A percentile compares a stretch with the other conserved stretches of the same genome.
Evolutionary conservation across 192 early-diverging fungal species (phyloP).

Genomic region (Coemansia sp.): DNA sequence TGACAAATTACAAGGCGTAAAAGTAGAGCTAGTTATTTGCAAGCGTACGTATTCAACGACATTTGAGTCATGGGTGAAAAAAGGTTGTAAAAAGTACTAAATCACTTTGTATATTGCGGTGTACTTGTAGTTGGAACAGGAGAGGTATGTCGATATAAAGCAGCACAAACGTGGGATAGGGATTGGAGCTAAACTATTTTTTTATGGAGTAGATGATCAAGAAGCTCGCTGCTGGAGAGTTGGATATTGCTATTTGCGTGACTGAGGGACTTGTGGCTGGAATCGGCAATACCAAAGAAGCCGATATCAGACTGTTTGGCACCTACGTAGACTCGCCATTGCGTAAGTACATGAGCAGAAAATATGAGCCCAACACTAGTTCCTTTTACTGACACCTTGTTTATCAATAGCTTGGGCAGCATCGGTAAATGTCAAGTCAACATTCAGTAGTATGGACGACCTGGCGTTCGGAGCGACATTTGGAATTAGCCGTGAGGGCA

Average conservation of each 20-base stretch:
- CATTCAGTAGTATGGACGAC: constrained; percentile 45
- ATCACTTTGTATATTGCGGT: neutral
- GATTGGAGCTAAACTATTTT: neutral
- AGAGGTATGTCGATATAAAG: constrained; percentile 31
- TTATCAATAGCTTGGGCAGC: constrained; percentile 67
- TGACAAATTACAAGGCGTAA: constrained; percentile 61
- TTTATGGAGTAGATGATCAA: constrained; percentile 62
- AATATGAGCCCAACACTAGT: neutral
- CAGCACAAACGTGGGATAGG: neutral
- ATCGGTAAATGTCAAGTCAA: constrained; percentile 61
- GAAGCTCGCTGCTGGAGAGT: constrained; percentile 67
- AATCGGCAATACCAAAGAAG: constrained; percentile 60
- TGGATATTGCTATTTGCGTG: constrained; percentile 86
- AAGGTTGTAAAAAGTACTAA: neutral
- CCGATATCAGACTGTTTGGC: constrained; percentile 70
- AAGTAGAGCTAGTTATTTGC: constrained; percentile 64
- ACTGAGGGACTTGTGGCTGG: constrained; percentile 76
- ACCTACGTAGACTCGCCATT: constrained; percentile 80
- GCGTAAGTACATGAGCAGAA: constrained; percentile 45
- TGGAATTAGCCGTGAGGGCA: constrained; percentile 74
- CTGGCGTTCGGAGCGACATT: constrained; percentile 51
- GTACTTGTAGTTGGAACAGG: constrained; percentile 58
- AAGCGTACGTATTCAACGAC: constrained; percentile 50
- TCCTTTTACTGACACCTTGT: neutral
- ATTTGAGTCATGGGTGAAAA: neutral